Percentiles rank a stretch among this genome's conserved stretches.
Conservation (phyloP, 495 filamentous ascomycete genomes). For the Acidiella bohemica region DNA sequence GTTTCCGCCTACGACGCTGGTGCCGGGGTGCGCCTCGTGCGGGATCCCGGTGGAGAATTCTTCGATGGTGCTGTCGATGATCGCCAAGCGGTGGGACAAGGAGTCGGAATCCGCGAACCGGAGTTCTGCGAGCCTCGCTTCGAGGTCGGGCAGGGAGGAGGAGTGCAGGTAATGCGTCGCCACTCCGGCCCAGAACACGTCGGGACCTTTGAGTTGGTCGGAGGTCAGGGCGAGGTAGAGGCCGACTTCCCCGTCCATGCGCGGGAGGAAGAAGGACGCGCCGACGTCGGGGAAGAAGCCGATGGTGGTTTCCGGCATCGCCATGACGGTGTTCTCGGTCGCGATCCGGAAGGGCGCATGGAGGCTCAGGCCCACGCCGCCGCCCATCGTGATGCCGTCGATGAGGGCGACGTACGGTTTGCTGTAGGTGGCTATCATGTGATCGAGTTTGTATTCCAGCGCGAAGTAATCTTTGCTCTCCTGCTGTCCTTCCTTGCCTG, state of each 20-base stretch:
- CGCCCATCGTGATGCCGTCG: conserved; percentile 97
- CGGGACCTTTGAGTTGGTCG: conserved; percentile 61
- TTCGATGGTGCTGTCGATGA: conserved; percentile 78
- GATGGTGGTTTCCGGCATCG: conserved; percentile 97
- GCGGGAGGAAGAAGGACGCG: conserved; percentile 83
- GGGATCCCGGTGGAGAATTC: conserved; percentile 72
- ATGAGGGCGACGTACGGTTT: conserved; percentile 94
- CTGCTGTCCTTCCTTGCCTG: conserved; percentile 50
- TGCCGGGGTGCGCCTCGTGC: conserved; percentile 46
- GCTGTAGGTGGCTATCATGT: conserved; percentile 82
- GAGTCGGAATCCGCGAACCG: conserved; percentile 62
- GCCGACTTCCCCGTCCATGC: conserved; percentile 68
- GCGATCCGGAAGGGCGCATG: conserved; percentile 95
- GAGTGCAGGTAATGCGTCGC: conserved; percentile 50
- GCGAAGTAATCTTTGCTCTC: conserved; percentile 73
- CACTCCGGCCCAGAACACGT: conserved; percentile 47
- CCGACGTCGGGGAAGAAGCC: conserved; percentile 98
- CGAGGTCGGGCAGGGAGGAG: conserved; percentile 61
- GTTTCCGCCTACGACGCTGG: conserved; percentile 33
- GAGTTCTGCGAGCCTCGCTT: conserved; percentile 75
- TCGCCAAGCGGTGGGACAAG: conserved; percentile 44
- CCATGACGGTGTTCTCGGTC: conserved; percentile 85
- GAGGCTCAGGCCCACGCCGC: conserved; percentile 83
- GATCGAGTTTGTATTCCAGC: conserved; percentile 86
- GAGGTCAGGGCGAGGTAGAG: conserved; percentile 88